These are phyloP conservation scores for Aspergillus clavatus DNA, from an alignment of 2,329 filamentous ascomycete genomes.

Conservation along the genomic window DNA sequence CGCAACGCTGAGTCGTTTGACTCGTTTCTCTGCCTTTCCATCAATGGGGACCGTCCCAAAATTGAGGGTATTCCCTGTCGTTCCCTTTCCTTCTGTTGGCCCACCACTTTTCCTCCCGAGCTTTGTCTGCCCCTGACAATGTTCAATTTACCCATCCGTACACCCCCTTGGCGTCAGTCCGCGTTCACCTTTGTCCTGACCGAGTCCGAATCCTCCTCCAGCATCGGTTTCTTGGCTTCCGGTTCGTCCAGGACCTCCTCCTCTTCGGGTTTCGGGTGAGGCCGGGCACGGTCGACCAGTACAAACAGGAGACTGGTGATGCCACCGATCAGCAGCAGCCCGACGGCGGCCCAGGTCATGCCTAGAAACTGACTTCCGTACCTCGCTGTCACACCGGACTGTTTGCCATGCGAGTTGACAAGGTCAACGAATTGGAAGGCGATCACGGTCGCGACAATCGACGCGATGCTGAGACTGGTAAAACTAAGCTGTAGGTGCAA, in stretches of 20 bases:
- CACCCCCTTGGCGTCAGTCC: not conserved
- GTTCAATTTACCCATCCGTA: too few species aligned
- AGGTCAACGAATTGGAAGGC: constrained; percentile 49
- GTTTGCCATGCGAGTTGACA: constrained; percentile 51
- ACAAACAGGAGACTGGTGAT: constrained; percentile 27
- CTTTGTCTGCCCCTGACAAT: not conserved
- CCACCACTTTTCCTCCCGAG: not conserved
- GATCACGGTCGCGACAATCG: constrained; percentile 66
- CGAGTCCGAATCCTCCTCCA: constrained; percentile 8
- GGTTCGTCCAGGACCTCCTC: constrained; percentile 2
- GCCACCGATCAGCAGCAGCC: constrained; percentile 27
- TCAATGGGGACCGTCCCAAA: too few species aligned
- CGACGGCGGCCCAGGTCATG: constrained; percentile 56
- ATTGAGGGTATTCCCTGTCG: too few species aligned
- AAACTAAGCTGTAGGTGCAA: constrained; percentile 44
- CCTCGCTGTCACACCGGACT: constrained; percentile 47
- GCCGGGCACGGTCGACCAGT: constrained; percentile 15
- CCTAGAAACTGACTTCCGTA: constrained; percentile 53
- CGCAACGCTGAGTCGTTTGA: too few species aligned
- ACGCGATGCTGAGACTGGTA: constrained; percentile 62
- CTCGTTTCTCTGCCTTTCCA: too few species aligned
- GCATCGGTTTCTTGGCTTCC: not conserved
- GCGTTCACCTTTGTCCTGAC: not conserved
- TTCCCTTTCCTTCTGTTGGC: too few species aligned
- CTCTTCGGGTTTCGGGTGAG: constrained; percentile 3